Conservation (phyloP, 2,329 filamentous ascomycete genomes). For the Dendrostoma leiphaemia region DNA sequence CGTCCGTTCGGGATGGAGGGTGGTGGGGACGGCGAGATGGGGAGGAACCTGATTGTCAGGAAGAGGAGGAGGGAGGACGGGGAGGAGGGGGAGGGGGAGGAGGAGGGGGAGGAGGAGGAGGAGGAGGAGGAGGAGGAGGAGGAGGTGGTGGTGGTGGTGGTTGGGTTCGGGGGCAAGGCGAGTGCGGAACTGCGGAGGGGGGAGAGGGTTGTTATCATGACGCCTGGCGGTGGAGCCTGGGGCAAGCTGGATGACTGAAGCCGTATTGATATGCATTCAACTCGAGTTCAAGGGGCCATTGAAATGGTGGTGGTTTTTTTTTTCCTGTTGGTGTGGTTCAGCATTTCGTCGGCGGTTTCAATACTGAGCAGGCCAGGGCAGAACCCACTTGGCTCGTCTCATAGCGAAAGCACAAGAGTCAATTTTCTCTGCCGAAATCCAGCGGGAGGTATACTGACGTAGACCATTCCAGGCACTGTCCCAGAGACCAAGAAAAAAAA, state of each 20-base stretch:
- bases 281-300: too few relatives aligned
- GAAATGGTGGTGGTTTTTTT: too few relatives aligned
- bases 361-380: too few relatives aligned
- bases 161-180: conserved; percentile 60
- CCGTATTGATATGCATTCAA: too few relatives aligned
- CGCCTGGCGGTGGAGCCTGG: conserved; percentile 63
- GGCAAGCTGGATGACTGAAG: conserved; percentile 28
- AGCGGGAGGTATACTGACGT: too few relatives aligned
- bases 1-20: conserved; percentile 71
- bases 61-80: conserved; percentile 23
- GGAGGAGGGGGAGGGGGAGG: conserved; percentile 21
- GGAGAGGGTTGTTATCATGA: conserved; percentile 59
- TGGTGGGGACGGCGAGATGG: conserved; percentile 64
- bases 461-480: too few relatives aligned
- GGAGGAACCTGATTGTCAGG: conserved; percentile 66
- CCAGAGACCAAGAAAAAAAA: too few relatives aligned
- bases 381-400: too few relatives aligned
- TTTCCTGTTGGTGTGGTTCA: too few relatives aligned
- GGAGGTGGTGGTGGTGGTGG: conserved; percentile 34
- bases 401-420: too few relatives aligned
- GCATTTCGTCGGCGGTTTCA: too few relatives aligned
- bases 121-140: conserved; percentile 14
- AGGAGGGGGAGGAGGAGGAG: conserved; percentile 35
- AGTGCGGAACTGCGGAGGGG: conserved; percentile 58
- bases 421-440: too few relatives aligned